Evolutionary conservation across 495 filamentous ascomycete genomes (phyloP).

Genomic region (Polyplosphaeria fusca): DNA sequence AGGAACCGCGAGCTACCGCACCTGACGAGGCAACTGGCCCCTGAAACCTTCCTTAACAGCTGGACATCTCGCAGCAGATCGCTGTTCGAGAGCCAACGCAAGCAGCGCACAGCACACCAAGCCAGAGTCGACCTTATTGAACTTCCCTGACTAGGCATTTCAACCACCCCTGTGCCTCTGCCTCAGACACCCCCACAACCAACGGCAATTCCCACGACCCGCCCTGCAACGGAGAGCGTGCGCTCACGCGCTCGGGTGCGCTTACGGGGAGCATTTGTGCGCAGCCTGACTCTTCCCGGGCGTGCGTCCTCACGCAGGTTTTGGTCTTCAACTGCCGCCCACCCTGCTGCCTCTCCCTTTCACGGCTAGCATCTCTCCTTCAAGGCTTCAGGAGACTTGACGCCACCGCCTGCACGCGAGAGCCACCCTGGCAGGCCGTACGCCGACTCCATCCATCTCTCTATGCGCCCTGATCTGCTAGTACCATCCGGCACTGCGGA

Average conservation of each 20-base stretch:
- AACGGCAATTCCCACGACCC: slow-evolving; percentile 30
- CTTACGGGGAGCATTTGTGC: slow-evolving; percentile 17
- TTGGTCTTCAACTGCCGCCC: slow-evolving; percentile 7
- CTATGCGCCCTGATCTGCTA: slow-evolving; percentile 31
- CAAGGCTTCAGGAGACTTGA: slow-evolving; percentile 23
- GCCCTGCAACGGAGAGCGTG: slow-evolving; percentile 7
- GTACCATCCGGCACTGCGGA: slow-evolving; percentile 30
- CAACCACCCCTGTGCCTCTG: slow-evolving; percentile 6
- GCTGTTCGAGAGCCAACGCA: slow-evolving; percentile 2
- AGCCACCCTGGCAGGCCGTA: slow-evolving; percentile 26
- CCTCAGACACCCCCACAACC: slow-evolving; percentile 17
- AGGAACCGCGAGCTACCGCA: background rate
- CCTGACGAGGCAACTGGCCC: background rate
- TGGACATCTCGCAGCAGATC: background rate
- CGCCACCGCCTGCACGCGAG: slow-evolving; percentile 31
- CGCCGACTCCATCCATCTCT: slow-evolving; percentile 27
- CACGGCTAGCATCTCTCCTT: background rate
- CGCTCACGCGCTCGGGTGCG: slow-evolving; percentile 16
- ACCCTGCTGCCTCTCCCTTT: background rate
- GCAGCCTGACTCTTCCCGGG: slow-evolving; percentile 21
- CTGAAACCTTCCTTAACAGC: slow-evolving; percentile 2
- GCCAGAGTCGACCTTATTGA: slow-evolving; percentile 6
- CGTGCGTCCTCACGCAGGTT: slow-evolving; percentile 11
- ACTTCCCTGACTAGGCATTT: slow-evolving; percentile 9
- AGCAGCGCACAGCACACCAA: slow-evolving; percentile 3